A percentile compares a stretch with the other conserved stretches of the same genome.
Evolutionary conservation across 2,329 filamentous ascomycete genomes (phyloP).

Genomic region (Fusarium sublunatum): DNA sequence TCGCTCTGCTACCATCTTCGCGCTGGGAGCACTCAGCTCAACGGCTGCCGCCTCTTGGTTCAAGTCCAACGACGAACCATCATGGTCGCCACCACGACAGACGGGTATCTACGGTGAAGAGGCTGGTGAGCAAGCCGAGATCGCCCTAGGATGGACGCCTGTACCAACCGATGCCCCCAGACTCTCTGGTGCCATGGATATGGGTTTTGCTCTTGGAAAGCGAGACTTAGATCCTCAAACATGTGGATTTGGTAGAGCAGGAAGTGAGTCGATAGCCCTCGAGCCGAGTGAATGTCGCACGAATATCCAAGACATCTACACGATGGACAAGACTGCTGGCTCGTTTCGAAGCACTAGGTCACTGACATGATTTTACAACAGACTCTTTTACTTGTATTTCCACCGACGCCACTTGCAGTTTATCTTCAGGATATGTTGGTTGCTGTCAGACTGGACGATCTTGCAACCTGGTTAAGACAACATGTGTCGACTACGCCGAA

Average conservation of each 20-base stretch:
- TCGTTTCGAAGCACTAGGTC: background rate
- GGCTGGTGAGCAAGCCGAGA: constrained; percentile 35
- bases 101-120: constrained; percentile 34
- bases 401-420: constrained; percentile 44
- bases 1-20: constrained; percentile 38
- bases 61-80: constrained; percentile 40
- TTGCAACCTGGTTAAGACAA: constrained; percentile 49
- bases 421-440: constrained; percentile 44
- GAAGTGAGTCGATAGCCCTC: constrained; percentile 44
- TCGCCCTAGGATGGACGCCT: constrained; percentile 50
- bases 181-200: constrained; percentile 47
- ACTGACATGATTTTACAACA: constrained; percentile 20
- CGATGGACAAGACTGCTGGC: background rate
- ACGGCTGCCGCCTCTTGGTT: constrained; percentile 41
- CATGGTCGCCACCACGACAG: constrained; percentile 48
- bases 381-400: constrained; percentile 48
- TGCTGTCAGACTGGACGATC: constrained; percentile 48
- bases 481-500: constrained; percentile 48
- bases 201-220: constrained; percentile 46
- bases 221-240: constrained; percentile 45
- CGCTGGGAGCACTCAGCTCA: constrained; percentile 42
- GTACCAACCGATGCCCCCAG: constrained; percentile 48
- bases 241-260: constrained; percentile 48
- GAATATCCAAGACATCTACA: background rate
- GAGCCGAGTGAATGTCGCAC: background rate